A percentile compares a stretch with the other conserved stretches of the same genome.
phyloP scores from a whole-genome alignment of 108 stramenopile genomes.

The Hondaea fermentalgiana region DNA sequence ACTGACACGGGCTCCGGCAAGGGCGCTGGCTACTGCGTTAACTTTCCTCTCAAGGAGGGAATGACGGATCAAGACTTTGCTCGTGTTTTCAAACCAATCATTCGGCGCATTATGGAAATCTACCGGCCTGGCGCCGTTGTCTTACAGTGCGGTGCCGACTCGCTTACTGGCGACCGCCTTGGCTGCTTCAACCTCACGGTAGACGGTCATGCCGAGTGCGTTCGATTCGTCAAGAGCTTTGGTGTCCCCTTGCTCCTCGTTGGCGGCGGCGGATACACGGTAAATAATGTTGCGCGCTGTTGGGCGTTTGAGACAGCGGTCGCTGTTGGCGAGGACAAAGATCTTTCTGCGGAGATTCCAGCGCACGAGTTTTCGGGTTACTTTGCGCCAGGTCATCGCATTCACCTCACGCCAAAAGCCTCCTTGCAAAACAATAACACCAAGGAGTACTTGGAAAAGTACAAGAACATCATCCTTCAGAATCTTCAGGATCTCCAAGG shows the following conservation, averaged over 20 bases:
- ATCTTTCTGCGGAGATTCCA: constrained; percentile 82
- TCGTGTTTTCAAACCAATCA: constrained; percentile 85
- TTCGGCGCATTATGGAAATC: constrained; percentile 90
- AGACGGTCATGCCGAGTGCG: constrained; percentile 80
- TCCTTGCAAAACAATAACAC: constrained; percentile 73
- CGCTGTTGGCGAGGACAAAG: constrained; percentile 53
- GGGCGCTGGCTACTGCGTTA: constrained; percentile 85
- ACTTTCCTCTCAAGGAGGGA: constrained; percentile 89
- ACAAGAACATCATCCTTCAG: constrained; percentile 63
- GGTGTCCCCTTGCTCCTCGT: constrained; percentile 85
- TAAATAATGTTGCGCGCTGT: constrained; percentile 91
- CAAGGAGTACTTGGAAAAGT: constrained; percentile 42
- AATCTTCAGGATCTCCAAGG: constrained; percentile 41
- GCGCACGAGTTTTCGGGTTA: constrained; percentile 99
- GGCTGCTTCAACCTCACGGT: constrained; percentile 97
- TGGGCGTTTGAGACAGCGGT: constrained; percentile 95
- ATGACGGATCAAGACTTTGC: constrained; percentile 86
- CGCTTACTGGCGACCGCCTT: constrained; percentile 91
- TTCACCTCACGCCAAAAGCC: constrained; percentile 78
- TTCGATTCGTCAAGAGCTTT: constrained; percentile 77
- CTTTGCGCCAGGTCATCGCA: constrained; percentile 91
- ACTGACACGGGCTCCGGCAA: constrained; percentile 87
- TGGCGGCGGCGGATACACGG: constrained; percentile 98
- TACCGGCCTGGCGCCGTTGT: constrained; percentile 94
- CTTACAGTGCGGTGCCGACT: constrained; percentile 98